These are phyloP conservation scores for Saccharomycopsis schoenii DNA, from an alignment of 805 yeast species.

Conservation along the genomic window DNA sequence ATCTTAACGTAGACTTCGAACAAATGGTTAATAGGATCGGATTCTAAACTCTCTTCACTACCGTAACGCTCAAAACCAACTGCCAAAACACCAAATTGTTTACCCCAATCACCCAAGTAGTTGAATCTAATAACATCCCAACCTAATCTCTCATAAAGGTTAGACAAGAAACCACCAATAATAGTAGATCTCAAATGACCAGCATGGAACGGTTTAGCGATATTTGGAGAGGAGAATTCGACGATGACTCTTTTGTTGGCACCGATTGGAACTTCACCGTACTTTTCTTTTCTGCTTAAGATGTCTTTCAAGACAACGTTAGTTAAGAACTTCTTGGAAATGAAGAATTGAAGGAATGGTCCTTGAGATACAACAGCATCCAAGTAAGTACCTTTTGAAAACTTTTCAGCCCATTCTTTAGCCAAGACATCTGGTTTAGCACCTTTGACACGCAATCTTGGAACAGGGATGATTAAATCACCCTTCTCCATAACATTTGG, in stretches of 20 bases:
- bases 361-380: slow-evolving; percentile 73
- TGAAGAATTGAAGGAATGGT: slow-evolving; percentile 83
- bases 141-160: slow-evolving; percentile 82
- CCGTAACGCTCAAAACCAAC: slow-evolving; percentile 88
- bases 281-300: slow-evolving; percentile 45
- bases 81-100: slow-evolving; percentile 94
- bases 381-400: slow-evolving; percentile 64
- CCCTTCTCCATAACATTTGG: slow-evolving; percentile 83
- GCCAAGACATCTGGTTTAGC: slow-evolving; percentile 69
- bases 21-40: slow-evolving; percentile 87
- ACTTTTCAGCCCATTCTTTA: slow-evolving; percentile 64
- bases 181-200: slow-evolving; percentile 97
- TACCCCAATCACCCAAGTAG: slow-evolving; percentile 99
- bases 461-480: slow-evolving; percentile 85
- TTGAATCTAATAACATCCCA: slow-evolving; percentile 90
- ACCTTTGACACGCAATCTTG: slow-evolving; percentile 81
- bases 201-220: slow-evolving; percentile 99
- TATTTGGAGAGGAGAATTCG: slow-evolving; percentile 96
- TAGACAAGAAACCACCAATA: slow-evolving; percentile 91
- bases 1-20: slow-evolving; percentile 88
- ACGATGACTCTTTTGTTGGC: slow-evolving; percentile 59
- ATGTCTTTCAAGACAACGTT: slow-evolving; percentile 62
- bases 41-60: slow-evolving; percentile 52
- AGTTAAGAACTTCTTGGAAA: slow-evolving; percentile 55
- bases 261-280: slow-evolving; percentile 72